Conservation (phyloP, 192 early-diverging fungal species). For the Coemansia sp. region DNA sequence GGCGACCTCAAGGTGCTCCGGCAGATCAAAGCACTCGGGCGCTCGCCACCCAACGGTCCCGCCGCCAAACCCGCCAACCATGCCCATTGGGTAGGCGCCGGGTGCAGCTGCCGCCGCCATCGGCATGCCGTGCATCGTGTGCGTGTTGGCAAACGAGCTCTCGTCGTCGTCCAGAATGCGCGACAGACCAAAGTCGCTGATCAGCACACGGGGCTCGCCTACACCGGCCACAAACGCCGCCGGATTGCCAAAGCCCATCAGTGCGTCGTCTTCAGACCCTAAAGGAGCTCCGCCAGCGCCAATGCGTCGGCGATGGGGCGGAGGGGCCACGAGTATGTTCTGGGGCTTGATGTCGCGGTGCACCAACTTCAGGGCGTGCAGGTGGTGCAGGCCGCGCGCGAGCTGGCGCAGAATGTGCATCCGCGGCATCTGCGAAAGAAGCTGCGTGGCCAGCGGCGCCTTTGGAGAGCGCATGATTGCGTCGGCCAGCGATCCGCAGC, state of each 20-base stretch:
- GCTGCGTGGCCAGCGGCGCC: constrained; percentile 31
- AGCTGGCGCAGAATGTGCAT: constrained; percentile 78
- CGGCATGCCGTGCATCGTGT: constrained; percentile 53
- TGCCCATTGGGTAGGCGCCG: constrained; percentile 25
- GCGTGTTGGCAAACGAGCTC: constrained; percentile 92
- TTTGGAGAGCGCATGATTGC: constrained; percentile 63
- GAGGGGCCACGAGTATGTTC: constrained; percentile 82
- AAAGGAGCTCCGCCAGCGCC: background rate
- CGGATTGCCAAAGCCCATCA: constrained; percentile 1
- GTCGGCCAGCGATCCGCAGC: constrained; percentile 85
- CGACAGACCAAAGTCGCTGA: constrained; percentile 97
- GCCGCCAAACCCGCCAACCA: constrained; percentile 53
- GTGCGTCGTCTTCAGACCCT: background rate
- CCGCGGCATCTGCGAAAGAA: constrained; percentile 52
- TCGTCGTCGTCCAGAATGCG: constrained; percentile 92
- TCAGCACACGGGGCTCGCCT: constrained; percentile 65
- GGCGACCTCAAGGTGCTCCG: too few relatives aligned
- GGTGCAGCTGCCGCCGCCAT: constrained; percentile 1
- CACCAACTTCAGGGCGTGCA: constrained; percentile 93
- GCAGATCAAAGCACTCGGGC: constrained; percentile 73
- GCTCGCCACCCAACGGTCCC: constrained; percentile 98
- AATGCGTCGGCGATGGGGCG: constrained; percentile 48
- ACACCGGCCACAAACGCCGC: constrained; percentile 20
- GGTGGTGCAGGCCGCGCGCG: constrained; percentile 75
- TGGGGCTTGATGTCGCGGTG: constrained; percentile 98